Evolutionary conservation across 306 rosid genomes (phyloP).

Genomic region (Acacia melanoxylon): DNA sequence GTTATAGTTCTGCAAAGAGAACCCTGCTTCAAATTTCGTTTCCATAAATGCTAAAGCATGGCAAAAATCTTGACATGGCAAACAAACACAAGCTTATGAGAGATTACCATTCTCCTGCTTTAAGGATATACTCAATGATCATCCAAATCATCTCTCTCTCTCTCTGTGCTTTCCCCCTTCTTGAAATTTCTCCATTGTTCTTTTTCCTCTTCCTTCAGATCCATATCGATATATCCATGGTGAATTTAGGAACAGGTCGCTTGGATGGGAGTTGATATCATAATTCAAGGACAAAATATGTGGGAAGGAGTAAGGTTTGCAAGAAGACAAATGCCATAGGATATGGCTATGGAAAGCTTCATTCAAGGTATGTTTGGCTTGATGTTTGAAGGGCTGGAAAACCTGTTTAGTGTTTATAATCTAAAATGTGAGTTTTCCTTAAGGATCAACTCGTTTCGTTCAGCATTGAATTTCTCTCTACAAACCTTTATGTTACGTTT

Average conservation of each 20-base stretch:
- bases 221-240: not conserved
- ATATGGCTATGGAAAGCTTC: not conserved
- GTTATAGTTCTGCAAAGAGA: not conserved
- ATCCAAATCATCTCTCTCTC: not conserved
- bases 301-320: not conserved
- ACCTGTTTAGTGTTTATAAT: not conserved
- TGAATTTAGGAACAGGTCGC: not conserved
- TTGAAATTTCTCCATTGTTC: not conserved
- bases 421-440: not conserved
- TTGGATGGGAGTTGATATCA: not conserved
- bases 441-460: not conserved
- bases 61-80: not conserved
- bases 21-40: conserved; percentile 11
- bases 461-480: not conserved
- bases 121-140: not conserved
- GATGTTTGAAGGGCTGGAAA: not conserved
- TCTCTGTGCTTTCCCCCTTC: not conserved
- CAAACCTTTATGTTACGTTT: not conserved
- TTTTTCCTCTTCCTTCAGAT: not conserved
- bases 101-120: not conserved
- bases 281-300: conserved; percentile 1
- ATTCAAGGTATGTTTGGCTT: not conserved
- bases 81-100: not conserved
- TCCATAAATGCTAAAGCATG: not conserved
- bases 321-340: not conserved